phyloP scores from a whole-genome alignment of 306 rosid genomes.

The Hippophae rhamnoides region DNA sequence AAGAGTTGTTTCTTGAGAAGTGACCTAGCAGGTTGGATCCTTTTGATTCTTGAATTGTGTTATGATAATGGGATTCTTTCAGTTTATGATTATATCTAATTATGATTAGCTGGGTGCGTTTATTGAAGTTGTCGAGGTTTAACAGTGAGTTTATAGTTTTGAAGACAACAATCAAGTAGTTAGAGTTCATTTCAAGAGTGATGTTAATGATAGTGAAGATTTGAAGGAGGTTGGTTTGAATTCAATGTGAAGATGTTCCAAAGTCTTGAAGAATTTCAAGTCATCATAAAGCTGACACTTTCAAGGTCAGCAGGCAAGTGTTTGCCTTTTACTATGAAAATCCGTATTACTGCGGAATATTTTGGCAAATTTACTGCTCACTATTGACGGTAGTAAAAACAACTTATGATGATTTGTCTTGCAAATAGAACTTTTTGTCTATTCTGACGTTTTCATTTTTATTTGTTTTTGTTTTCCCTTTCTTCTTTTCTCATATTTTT shows the following conservation, averaged over 20 bases:
- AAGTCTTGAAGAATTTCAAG: constrained; percentile 96
- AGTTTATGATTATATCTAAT: constrained; percentile 28
- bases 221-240: constrained; percentile 94
- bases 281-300: constrained; percentile 78
- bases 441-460: neutral
- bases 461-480: constrained; percentile 4
- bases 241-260: constrained; percentile 90
- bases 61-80: constrained; percentile 18
- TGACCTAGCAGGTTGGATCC: constrained; percentile 19
- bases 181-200: constrained; percentile 83
- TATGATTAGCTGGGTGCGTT: constrained; percentile 43
- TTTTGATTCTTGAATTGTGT: constrained; percentile 12
- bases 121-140: constrained; percentile 65
- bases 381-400: neutral
- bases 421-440: neutral
- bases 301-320: constrained; percentile 99
- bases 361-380: constrained; percentile 22
- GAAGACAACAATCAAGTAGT: constrained; percentile 94
- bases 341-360: constrained; percentile 50
- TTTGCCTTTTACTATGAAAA: constrained; percentile 68
- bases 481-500: constrained; percentile 6
- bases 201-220: constrained; percentile 90
- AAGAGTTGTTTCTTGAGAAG: neutral
- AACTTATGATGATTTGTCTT: no score
- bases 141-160: constrained; percentile 90